Conservation (phyloP, 306 rosid species). For the Leucaena leucocephala region DNA sequence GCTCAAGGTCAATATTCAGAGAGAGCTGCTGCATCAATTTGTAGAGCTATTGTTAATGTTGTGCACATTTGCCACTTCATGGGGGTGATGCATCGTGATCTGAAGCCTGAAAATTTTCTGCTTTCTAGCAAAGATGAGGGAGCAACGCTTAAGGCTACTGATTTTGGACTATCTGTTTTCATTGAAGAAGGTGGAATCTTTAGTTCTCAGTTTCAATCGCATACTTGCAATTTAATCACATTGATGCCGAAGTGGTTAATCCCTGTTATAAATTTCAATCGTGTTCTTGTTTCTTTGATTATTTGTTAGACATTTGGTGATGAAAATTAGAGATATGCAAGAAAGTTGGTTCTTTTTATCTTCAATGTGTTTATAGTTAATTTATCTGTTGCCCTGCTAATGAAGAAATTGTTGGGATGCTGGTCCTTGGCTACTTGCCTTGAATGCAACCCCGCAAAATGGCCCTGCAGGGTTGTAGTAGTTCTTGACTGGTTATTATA, state of each 20-base stretch:
- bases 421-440: conserved; percentile 8
- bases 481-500: not conserved
- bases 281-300: conserved; percentile 2
- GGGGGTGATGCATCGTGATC: conserved; percentile 94
- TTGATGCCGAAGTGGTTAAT: conserved; percentile 12
- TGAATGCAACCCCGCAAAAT: not conserved
- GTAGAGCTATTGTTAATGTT: conserved; percentile 74
- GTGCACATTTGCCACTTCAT: conserved; percentile 85
- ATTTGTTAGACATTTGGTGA: not conserved
- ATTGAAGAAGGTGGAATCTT: conserved; percentile 70
- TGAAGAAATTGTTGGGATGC: not conserved
- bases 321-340: not conserved
- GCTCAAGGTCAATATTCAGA: conserved; percentile 86
- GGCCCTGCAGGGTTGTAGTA: not conserved
- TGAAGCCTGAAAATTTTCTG: conserved; percentile 94
- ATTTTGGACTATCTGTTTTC: conserved; percentile 91
- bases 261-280: not conserved
- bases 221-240: conserved; percentile 13
- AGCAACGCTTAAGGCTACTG: conserved; percentile 83
- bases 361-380: not conserved
- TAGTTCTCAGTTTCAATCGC: conserved; percentile 5
- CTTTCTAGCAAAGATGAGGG: conserved; percentile 64
- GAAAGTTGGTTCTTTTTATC: not conserved
- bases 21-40: conserved; percentile 73
- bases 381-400: conserved; percentile 10